Evolutionary conservation across 2,329 filamentous ascomycete genomes (phyloP).

Genomic region (Coniochaeta sp.): DNA sequence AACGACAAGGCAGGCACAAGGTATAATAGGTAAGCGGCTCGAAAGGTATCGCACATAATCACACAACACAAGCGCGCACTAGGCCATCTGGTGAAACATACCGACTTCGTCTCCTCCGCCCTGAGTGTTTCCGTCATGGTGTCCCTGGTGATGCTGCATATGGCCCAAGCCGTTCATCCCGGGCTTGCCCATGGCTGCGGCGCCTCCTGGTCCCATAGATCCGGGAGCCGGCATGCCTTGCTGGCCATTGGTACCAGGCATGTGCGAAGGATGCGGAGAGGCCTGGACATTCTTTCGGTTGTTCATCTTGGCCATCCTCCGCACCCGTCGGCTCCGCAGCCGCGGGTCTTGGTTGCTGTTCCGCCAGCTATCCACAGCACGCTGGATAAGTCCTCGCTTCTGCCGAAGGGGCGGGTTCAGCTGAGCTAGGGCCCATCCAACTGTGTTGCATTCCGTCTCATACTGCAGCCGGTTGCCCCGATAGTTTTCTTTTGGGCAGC

Average conservation of each 20-base stretch:
- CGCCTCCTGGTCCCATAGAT: conserved; percentile 51
- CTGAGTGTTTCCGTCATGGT: conserved; percentile 59
- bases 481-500: conserved; percentile 92
- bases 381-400: conserved; percentile 91
- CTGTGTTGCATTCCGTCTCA: conserved; percentile 97
- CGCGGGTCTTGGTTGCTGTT: conserved; percentile 97
- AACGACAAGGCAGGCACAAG: conserved; percentile 17
- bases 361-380: conserved; percentile 96
- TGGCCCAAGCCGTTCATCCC: conserved; percentile 59
- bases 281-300: conserved; percentile 64
- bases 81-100: conserved; percentile 97
- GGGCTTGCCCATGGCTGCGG: conserved; percentile 55
- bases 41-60: conserved; percentile 21
- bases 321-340: conserved; percentile 81
- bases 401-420: conserved; percentile 85
- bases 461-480: conserved; percentile 92
- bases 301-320: conserved; percentile 94
- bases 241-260: conserved; percentile 54
- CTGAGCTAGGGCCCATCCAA: conserved; percentile 97
- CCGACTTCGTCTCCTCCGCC: conserved; percentile 79
- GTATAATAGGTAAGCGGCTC: conserved; percentile 19
- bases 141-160: conserved; percentile 69
- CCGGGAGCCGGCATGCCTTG: conserved; percentile 58
- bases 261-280: conserved; percentile 9
- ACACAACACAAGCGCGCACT: conserved; percentile 25